Base-by-base conservation (phyloP, 768 basidiomycete genomes). In the Auriscalpium vulgare region DNA sequence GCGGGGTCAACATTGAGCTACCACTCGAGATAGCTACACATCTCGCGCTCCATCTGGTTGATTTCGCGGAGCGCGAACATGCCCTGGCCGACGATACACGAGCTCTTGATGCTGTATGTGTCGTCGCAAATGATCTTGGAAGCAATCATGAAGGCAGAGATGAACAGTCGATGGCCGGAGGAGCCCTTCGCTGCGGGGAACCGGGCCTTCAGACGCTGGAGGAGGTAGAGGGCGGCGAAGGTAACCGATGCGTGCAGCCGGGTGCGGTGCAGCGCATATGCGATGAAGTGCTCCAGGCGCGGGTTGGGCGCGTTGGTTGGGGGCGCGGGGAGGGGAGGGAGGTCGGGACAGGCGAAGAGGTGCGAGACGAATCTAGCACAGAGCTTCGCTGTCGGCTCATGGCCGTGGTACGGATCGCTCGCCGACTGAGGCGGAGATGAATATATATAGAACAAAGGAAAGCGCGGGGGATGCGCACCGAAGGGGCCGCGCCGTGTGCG, bases 101-200 rank as follows among this genome's bases (percentile, higher is more conserved):
- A 85, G 14, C 76, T 78, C 72, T 82, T 80, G 75, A 83, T 85
- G 17, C 78, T 79, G 68, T 83, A 84, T 17, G 82, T 83, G 69
- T 83, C 82, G 71, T 84, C 81, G 69, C 82, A 83, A 54, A 82
- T 76, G 55, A 82, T 77, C 67, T 92, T 92, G 10, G 84, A 87
- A 3, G 89, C 83, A 65, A 94, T 90, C 91, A 95, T 95, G 69
- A 92, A 91, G 0, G 91, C 91, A 1, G 90, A 91, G 46, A 95
- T 88, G 72, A 93, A 94, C 14, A 97, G 73, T 0, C 91, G 80
- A 66, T 97, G 91, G 19, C 92, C 92, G 0, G 89, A 92, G 1
- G 90, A 92, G 10, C 93, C 92, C 29, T 88, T 82, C 8, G 91
- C 92, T 5, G 91, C 88, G 3, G 91, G 92, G 70, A 93, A 95